Base-by-base conservation (phyloP, 768 basidiomycete genomes). In the Hypholoma fasciculare region DNA sequence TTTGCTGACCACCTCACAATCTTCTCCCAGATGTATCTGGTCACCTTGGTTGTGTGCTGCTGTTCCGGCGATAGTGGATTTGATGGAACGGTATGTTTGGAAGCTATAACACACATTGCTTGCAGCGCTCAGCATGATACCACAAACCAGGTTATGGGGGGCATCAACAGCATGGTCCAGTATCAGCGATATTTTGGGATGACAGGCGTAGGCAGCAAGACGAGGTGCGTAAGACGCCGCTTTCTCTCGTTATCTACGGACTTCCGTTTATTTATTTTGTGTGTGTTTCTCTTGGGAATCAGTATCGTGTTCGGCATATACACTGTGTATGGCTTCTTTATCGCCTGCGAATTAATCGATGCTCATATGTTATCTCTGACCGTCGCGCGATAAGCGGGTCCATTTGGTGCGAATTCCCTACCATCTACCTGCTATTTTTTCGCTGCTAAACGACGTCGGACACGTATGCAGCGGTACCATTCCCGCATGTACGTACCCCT, bases 291-390 rank as follows among this genome's bases (percentile, higher is more conserved):
- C 14, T 57, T 23, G 23, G 37, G 4, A 19, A 48, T 53, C 44
- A 76, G 79, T 34, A 80, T 83, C 43, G 78, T 83, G 26, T 84
- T 82, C 61, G 82, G 82, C 14, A 82, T 84, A 53, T 82, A 76
- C 64, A 81, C 81, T 4, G 71, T 82, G 76, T 76, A 60, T 36
- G 73, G 54, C n/a, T 26, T 26, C 46, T 60, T 42, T 51, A 26
- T 59, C 19, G 44, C 47, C 17, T 52, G 49, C 44, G 23, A 42
- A 40, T 13, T 42, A 37, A 51, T 54, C 23, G 30, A 20, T 51
- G 26, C 49, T 52, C 14, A 54, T 40, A 20, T 23, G 43, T 36
- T 17, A 49, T 36, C 40, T 55, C 40, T 39, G 50, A 36, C 37
- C 38, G 54, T 49, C 49, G 26, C 7, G 23, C 40, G 27, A 16